A percentile compares a stretch with the other conserved stretches of the same genome.
These are phyloP conservation scores for Botryosphaeria dothidea DNA, from an alignment of 2,329 filamentous ascomycete species.

Conservation along the genomic window DNA sequence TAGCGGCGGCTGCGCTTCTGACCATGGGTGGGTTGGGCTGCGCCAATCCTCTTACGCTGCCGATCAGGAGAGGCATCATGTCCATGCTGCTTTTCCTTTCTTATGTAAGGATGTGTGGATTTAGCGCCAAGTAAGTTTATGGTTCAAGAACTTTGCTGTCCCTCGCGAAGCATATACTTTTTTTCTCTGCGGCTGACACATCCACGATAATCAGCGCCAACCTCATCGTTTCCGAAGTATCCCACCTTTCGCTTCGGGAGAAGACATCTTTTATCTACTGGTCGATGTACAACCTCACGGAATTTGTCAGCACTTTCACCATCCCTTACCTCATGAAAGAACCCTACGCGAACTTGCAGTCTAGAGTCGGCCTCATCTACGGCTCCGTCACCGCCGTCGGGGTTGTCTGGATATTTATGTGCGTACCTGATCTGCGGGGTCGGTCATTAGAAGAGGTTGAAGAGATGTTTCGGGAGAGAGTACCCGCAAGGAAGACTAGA, in stretches of 20 bases:
- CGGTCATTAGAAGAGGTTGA: neutral
- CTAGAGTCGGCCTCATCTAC: conserved; percentile 2
- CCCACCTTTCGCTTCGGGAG: neutral
- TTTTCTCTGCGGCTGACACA: neutral
- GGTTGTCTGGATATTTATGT: neutral
- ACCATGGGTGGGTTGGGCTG: neutral
- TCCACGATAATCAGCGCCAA: neutral
- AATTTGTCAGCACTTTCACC: neutral
- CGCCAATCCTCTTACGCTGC: neutral
- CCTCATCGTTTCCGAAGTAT: conserved; percentile 1
- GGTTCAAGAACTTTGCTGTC: no score
- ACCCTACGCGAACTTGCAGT: neutral
- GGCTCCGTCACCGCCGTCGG: neutral
- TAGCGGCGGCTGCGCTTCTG: neutral
- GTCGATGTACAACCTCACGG: neutral
- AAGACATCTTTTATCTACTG: conserved; percentile 1
- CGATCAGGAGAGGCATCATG: neutral
- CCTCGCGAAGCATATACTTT: no score
- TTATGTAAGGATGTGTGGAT: neutral
- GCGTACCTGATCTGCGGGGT: neutral
- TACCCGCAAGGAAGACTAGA: neutral
- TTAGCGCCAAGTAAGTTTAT: neutral
- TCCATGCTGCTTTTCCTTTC: neutral
- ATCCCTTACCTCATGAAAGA: neutral
- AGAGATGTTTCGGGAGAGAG: neutral